Evolutionary conservation across 305 asterid species (phyloP), one percentile per base, ranked within the genome.

Genomic region (Fraxinus paxiana): DNA sequence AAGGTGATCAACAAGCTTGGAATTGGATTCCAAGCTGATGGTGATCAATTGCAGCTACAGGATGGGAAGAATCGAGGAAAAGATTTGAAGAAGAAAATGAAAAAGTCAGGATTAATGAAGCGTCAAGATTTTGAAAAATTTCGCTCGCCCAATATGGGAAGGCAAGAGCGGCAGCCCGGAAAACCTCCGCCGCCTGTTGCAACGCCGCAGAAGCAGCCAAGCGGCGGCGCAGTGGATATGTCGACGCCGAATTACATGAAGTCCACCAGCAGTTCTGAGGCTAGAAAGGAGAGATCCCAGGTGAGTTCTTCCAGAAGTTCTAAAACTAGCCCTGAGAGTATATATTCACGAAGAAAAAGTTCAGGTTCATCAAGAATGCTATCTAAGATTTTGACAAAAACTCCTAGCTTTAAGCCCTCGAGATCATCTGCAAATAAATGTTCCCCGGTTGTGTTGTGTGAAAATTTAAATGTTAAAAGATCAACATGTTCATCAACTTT

Each of bases 401-500:
- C 86, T 67, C 92, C 90, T 17, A 90, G 93, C 84, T 93, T 92
- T 82, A 92, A 91, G 81, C 92, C 95, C n/a, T n/a, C n/a, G n/a
- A 87, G 91, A 83, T 70, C 84, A 6, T 84, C 86, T 13, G 81
- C 80, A 5, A 90, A 83, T 30, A 88, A 87, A 86, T 67, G 90
- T 75, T 80, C 90, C 77, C 73, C 87, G 2, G 87, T 84, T 35
- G 87, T 84, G 67, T n/a, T 89, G 0, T 83, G 87, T 82, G 92
- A 87, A 24, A 59, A 83, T 74, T 59, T 84, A 0, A 87, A 91
- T 28, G 86, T 86, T 3, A 76, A 88, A 81, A 89, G 88, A 65
- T 88, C 97, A 10, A 95, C 97, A 1, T 95, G 99, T 61, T 91
- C 98, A 0, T 91, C 99, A 15, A 94, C 94, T 79, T 81, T 94